Evolutionary conservation across 768 basidiomycete species (phyloP).

Genomic region (Phlebiopsis gigantea): DNA sequence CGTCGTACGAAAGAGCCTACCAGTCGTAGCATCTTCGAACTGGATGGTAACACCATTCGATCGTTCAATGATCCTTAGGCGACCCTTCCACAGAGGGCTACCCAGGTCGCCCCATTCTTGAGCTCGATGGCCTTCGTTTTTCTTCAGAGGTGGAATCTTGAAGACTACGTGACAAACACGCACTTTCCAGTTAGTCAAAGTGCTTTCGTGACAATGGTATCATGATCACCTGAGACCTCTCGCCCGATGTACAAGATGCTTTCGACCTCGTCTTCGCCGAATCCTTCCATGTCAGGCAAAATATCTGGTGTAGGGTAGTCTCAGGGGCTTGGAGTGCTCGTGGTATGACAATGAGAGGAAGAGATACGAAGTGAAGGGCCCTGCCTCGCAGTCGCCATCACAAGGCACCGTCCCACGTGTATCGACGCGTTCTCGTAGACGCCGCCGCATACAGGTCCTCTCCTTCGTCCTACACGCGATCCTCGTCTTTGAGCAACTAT

Average conservation of each 20-base stretch:
- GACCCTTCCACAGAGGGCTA: conserved; percentile 85
- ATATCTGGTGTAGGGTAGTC: not conserved
- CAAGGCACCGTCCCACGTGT: conserved; percentile 9
- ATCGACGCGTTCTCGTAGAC: conserved; percentile 4
- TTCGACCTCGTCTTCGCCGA: conserved; percentile 73
- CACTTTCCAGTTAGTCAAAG: conserved; percentile 14
- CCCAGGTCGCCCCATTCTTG: conserved; percentile 89
- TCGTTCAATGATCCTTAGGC: conserved; percentile 80
- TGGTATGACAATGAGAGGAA: not conserved
- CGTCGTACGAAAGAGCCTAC: conserved; percentile 38
- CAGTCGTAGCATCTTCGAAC: conserved; percentile 77
- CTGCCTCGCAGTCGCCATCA: not conserved
- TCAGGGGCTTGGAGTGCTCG: not conserved
- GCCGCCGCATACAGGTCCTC: not conserved
- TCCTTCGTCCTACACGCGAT: conserved; percentile 7
- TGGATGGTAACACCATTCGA: conserved; percentile 61
- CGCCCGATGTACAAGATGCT: conserved; percentile 87
- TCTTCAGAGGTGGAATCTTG: conserved; percentile 84
- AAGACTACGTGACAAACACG: conserved; percentile 51
- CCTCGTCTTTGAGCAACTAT: conserved; percentile 27
- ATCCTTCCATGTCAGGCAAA: conserved; percentile 38
- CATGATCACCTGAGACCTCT: conserved; percentile 75
- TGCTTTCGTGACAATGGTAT: conserved; percentile 8
- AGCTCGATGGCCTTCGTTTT: conserved; percentile 86
- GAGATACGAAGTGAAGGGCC: not conserved